A percentile compares a stretch with the other conserved stretches of the same genome.
Conservation (phyloP, 768 basidiomycete species). For the Mycena vulgaris region DNA sequence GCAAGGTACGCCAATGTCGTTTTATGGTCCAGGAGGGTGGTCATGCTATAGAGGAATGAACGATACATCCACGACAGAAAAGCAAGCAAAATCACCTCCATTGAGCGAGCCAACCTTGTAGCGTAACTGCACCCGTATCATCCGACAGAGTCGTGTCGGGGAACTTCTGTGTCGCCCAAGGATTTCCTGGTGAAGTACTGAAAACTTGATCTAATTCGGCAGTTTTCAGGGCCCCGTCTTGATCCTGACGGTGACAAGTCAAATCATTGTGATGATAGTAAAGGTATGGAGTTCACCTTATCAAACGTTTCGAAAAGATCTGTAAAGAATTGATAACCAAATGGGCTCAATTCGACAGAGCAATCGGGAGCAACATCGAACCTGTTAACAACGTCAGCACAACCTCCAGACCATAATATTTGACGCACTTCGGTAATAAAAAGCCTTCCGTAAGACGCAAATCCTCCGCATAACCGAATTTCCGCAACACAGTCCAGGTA, state of each 20-base stretch:
- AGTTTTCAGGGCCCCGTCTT: slow-evolving; percentile 92
- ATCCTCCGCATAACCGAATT: slow-evolving; percentile 97
- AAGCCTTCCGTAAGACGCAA: slow-evolving; percentile 90
- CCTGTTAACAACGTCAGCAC: slow-evolving; percentile 57
- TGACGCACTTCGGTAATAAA: slow-evolving; percentile 86
- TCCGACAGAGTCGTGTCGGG: slow-evolving; percentile 92
- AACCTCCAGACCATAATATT: background rate
- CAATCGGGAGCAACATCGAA: slow-evolving; percentile 96
- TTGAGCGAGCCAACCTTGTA: slow-evolving; percentile 98
- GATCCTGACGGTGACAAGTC: slow-evolving; percentile 70
- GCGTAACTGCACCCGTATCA: slow-evolving; percentile 91
- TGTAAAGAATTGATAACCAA: slow-evolving; percentile 97
- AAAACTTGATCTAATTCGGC: slow-evolving; percentile 91
- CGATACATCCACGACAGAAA: slow-evolving; percentile 13
- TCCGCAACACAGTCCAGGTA: slow-evolving; percentile 96
- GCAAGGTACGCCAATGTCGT: slow-evolving; percentile 95
- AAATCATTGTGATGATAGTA: background rate
- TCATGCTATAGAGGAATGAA: slow-evolving; percentile 89
- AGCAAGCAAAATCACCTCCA: slow-evolving; percentile 81
- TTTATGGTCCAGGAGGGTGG: slow-evolving; percentile 93
- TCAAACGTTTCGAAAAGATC: slow-evolving; percentile 97
- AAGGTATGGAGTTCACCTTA: slow-evolving; percentile 63
- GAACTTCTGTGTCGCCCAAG: slow-evolving; percentile 94
- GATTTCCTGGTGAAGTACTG: slow-evolving; percentile 95
- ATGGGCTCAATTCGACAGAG: slow-evolving; percentile 94